Evolutionary conservation across 345 rosid species (phyloP), one percentile per base, ranked within the genome.

Genomic region (Eucalyptus globulus): DNA sequence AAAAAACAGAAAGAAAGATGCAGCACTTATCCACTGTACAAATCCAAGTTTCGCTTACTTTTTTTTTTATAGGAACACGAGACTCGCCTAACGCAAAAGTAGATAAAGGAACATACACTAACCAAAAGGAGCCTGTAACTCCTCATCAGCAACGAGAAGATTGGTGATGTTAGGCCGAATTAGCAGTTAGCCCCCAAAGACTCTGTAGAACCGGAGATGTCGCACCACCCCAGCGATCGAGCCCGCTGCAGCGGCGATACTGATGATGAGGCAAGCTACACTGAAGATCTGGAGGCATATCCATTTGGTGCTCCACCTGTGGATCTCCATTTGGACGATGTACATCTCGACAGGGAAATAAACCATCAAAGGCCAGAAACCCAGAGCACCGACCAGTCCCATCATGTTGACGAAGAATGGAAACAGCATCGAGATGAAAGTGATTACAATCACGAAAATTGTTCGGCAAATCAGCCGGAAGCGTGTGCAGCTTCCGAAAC

Each of bases 311-410:
- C 98, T 91, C 98, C 99, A 97, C 86, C 89, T 95, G 47, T 90
- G 94, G 58, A 97, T 93, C 92, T 88, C 92, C 95, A 91, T 97
- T 22, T 94, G 97, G 9, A 83, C 91, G 67, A 97, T 94, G 89
- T 95, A 97, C 99, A 97, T 96, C 93, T 97, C 97, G 31, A 97
- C 95, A 0, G 99, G 99, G 91, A 95, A 96, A 87, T 96, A 96
- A 24, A 97, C 99, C 0, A 97, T 95, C 24, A 97, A 86, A 19
- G 99, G 99, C 98, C 99, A 97, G 86, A 96, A 97, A 27, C 98
- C 99, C 3, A 97, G 76, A 2, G 99, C 99, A 9, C 99, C 99
- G 14, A 97, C 94, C 22, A 97, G 92, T 37, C 99, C 98, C 2
- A 95, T 97, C 1, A 96, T 88, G 85, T 94, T 96, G 27, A 92